phyloP scores from a whole-genome alignment of 1,284 basidiomycete species.

The Chondrostereum purpureum region DNA sequence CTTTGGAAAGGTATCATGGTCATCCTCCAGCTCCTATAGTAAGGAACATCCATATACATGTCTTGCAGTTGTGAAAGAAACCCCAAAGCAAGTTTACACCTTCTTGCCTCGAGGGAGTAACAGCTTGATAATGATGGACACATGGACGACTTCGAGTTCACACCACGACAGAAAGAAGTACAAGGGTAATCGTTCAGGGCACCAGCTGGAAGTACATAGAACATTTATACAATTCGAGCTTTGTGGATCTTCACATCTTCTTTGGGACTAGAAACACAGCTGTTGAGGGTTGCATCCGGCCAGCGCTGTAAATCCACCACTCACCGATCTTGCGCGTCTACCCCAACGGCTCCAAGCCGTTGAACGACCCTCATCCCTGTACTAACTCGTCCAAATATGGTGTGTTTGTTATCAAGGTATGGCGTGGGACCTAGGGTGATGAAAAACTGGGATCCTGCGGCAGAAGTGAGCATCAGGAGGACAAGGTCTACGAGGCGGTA shows the following conservation, averaged over 20 bases:
- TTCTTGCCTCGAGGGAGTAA: too few species aligned
- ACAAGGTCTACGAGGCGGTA: conserved; percentile 1
- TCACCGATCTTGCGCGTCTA: conserved; percentile 73
- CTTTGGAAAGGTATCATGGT: too few species aligned
- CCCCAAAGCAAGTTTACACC: too few species aligned
- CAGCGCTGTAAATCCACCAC: too few species aligned
- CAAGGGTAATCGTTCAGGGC: too few species aligned
- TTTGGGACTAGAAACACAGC: conserved; percentile 59
- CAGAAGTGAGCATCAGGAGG: conserved; percentile 1
- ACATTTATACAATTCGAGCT: conserved; percentile 42
- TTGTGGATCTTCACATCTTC: conserved; percentile 82
- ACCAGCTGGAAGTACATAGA: not conserved
- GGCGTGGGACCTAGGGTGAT: conserved; percentile 86
- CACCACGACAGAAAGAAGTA: too few species aligned
- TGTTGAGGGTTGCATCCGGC: conserved; percentile 8
- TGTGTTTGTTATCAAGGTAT: conserved; percentile 90
- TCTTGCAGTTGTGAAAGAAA: too few species aligned
- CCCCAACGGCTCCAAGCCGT: conserved; percentile 72
- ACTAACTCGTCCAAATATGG: conserved; percentile 86
- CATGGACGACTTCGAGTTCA: too few species aligned
- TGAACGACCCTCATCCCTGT: conserved; percentile 85
- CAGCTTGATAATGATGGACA: too few species aligned
- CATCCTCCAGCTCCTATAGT: too few species aligned
- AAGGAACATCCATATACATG: too few species aligned
- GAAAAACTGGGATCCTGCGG: conserved; percentile 89